Conservation (phyloP, 176 grass and related monocot species). For the Zizania latifolia region DNA sequence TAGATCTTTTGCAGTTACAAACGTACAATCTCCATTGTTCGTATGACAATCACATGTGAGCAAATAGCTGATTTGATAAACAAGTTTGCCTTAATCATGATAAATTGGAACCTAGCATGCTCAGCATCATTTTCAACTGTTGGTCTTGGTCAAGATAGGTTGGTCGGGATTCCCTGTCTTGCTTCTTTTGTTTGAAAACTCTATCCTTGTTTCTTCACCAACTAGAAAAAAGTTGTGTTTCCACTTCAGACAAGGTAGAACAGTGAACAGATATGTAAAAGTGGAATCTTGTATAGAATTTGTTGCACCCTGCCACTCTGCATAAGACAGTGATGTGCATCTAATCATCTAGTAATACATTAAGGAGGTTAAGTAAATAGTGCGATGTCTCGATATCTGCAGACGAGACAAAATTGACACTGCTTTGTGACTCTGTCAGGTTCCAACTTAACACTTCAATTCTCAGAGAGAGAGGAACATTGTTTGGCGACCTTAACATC, state of each 20-base stretch:
- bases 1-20: no score
- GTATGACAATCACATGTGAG: background rate
- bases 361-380: background rate
- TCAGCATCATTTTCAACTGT: background rate
- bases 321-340: background rate
- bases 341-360: no score
- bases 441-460: background rate
- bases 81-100: background rate
- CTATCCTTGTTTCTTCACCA: background rate
- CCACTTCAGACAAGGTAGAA: background rate
- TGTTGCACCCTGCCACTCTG: background rate
- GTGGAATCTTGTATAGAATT: background rate
- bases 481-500: background rate
- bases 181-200: background rate
- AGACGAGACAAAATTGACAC: background rate
- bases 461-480: background rate
- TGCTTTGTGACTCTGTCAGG: background rate
- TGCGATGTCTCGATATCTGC: background rate
- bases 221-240: background rate
- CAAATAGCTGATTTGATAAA: background rate
- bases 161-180: background rate
- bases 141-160: background rate
- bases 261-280: no score
- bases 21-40: background rate
- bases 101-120: background rate